phyloP scores from a whole-genome alignment of 2,329 filamentous ascomycete genomes.

The Phialocephala subalpina region DNA sequence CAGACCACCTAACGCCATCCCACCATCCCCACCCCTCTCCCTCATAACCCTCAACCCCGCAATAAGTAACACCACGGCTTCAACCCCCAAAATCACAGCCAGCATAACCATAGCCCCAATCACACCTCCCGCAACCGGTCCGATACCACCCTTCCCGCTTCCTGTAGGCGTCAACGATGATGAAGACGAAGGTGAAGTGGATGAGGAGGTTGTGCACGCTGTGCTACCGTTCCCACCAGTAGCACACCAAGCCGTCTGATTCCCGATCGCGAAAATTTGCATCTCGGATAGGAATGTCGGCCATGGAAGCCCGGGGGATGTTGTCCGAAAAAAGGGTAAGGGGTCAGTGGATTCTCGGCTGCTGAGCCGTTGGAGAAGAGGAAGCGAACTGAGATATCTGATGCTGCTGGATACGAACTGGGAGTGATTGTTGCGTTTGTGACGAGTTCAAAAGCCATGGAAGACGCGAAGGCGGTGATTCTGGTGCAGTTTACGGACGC shows the following conservation, averaged over 20 bases:
- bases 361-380: not conserved
- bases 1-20: too few relatives aligned
- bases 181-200: not conserved
- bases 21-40: not conserved
- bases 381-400: not conserved
- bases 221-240: not conserved
- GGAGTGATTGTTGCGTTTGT: not conserved
- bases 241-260: not conserved
- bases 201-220: not conserved
- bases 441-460: conserved; percentile 2
- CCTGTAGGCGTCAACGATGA: not conserved
- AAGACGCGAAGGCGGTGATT: not conserved
- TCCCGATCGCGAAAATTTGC: not conserved
- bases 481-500: not conserved
- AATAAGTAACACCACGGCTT: not conserved
- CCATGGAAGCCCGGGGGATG: not conserved
- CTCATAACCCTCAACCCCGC: not conserved
- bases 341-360: not conserved
- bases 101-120: not conserved
- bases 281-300: not conserved
- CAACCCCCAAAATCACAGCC: not conserved
- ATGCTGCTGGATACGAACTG: not conserved
- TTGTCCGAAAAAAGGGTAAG: not conserved
- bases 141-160: not conserved
- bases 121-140: not conserved